Base-by-base conservation (phyloP, 176 grass and related monocot genomes). In the Phyllostachys edulis region DNA sequence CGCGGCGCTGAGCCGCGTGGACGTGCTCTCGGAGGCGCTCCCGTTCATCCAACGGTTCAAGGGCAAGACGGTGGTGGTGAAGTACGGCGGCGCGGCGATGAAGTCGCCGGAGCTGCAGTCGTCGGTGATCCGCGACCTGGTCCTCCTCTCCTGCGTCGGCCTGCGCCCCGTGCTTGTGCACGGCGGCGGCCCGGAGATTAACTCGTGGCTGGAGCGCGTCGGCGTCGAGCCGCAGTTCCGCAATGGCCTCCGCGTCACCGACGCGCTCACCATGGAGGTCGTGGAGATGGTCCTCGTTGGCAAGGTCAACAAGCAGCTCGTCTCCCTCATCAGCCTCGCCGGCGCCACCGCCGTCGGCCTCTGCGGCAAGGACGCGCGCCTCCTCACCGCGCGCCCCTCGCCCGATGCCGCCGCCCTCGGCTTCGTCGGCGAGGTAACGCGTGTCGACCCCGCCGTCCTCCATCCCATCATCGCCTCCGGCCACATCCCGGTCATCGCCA, bases 401-500 rank as follows among this genome's bases (percentile, higher is more conserved):
- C 55, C 80, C 5, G 90, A 95, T 45, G 91, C 87, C 2, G 91
- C 72, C 2, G 77, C 83, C 3, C 89, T 95, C 23, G 92, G 95
- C 6, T 98, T 91, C 76, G 89, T 98, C 7, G 90, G 95, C 54
- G 92, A 95, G 44, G 89, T 98, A 4, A 16, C 90, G 9, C 85
- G 65, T 11, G 90, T 97, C 17, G 85, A 98, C 68, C 92, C 92
- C 55, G 20, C 89, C 5, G 85, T 98, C 27, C 89, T 90, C 23
- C 85, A 26, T 38, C 90, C 95, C 0, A 88, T 98, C 71, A 84
- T 95, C 24, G 54, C 27, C n/a, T 67, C 69, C 4, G 87, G 89
- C n/a, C 87, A 93, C 80, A 98, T 98, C 78, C 96, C 93, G 6
- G 93, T 98, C 9, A 95, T 98, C 26, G 91, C 96, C 41, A 90